Evolutionary conservation across 139 green algal species (phyloP), one percentile per base, ranked within the genome.

Genomic region (Picochlorum sp.): DNA sequence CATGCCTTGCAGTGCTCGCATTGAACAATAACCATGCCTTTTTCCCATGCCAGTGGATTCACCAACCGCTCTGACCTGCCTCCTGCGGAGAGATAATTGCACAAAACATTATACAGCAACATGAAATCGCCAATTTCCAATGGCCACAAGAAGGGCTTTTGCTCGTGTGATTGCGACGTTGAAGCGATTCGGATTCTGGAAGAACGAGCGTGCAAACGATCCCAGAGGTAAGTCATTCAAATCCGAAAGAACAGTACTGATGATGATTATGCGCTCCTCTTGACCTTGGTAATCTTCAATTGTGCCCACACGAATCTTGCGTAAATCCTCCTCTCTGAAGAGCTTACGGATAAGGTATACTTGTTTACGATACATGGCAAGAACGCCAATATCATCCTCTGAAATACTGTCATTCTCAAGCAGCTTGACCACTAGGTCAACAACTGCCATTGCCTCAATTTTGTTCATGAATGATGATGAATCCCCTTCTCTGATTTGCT

Each of bases 91-190:
- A 18, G 14, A 55, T 49, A 0, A 0, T 61, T 61, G 26, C 26
- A 61, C 54, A 21, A 61, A 21, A 61, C 26, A 61, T 28, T n/a
- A n/a, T n/a, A n/a, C n/a, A n/a, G n/a, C n/a, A n/a, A n/a, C 24
- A 28, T 28, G 24, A 28, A 38, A 61, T 18, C 54, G 1, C 15
- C 26, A n/a, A 68, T 94, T 82, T 23, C 88, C 88, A 41, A 93
- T 73, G 41, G 91, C 81, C 54, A 95, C 83, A 62, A 93, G 79
- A 65, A 95, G 69, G n/a, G 81, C 83, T 70, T 83, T 85, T 31
- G 90, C 87, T 0, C 89, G 80, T 0, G 86, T 95, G 60, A 94
- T 84, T 13, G 89, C 89, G 55, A 96, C 90, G 65, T 96, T 96
- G 81, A 96, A 95, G 47, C 86, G 72, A 72, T 90, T 91, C 23